Evolutionary conservation across 768 basidiomycete genomes (phyloP).

Genomic region (Obba rivulosa): DNA sequence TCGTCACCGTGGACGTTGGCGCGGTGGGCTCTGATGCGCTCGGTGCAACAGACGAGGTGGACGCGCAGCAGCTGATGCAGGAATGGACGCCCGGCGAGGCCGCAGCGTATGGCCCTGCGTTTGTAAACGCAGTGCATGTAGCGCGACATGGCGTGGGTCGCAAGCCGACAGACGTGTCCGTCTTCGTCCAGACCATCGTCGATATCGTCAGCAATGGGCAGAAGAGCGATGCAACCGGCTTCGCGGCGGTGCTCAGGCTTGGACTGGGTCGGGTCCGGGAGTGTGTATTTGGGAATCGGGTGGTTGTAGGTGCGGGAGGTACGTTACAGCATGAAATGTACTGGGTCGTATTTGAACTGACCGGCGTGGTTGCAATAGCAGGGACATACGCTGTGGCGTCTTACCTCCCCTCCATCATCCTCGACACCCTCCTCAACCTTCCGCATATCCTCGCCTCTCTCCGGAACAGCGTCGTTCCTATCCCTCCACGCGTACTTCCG

Average conservation of each 20-base stretch:
- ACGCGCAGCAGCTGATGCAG: constrained; percentile 44
- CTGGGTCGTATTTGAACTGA: background rate
- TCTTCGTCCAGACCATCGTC: constrained; percentile 55
- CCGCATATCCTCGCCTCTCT: constrained; percentile 60
- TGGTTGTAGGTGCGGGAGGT: constrained; percentile 81
- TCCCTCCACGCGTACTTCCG: constrained; percentile 38
- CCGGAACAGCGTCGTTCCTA: constrained; percentile 55
- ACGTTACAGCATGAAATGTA: constrained; percentile 17
- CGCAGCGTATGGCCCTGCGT: constrained; percentile 66
- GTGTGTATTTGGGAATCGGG: constrained; percentile 61
- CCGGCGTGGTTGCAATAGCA: constrained; percentile 36
- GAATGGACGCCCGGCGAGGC: constrained; percentile 74
- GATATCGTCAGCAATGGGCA: constrained; percentile 54
- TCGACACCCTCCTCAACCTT: constrained; percentile 61
- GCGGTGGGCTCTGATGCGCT: constrained; percentile 31
- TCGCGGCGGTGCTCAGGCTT: constrained; percentile 35
- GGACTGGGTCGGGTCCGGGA: constrained; percentile 44
- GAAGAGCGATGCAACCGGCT: constrained; percentile 35
- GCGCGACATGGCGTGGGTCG: constrained; percentile 38
- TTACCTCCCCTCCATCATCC: constrained; percentile 55
- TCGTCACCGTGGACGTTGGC: constrained; percentile 75
- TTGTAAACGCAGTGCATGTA: constrained; percentile 43
- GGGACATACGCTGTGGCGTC: constrained; percentile 68
- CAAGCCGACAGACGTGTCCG: constrained; percentile 48
- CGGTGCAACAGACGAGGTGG: constrained; percentile 16